A percentile compares a stretch with the other conserved stretches of the same genome.
Evolutionary conservation across 306 rosid genomes (phyloP).

Genomic region (Mimosa bimucronata): DNA sequence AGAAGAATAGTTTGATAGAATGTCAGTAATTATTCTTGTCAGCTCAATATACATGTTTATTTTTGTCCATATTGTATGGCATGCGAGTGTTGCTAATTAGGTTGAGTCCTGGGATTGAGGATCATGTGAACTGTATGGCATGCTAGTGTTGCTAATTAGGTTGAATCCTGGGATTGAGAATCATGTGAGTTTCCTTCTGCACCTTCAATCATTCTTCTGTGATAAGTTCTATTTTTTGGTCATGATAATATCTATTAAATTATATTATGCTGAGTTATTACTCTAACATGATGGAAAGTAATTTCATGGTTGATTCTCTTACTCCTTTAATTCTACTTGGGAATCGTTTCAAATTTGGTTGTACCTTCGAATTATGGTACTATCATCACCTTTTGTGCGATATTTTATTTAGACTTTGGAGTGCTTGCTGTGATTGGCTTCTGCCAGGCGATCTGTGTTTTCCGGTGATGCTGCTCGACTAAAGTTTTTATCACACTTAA

Average conservation of each 20-base stretch:
- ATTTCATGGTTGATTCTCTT: neutral
- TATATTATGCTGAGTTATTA: neutral
- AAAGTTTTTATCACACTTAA: conserved; percentile 52
- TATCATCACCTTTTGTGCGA: conserved; percentile 6
- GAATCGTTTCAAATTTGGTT: neutral
- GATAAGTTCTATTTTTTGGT: neutral
- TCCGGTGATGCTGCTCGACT: conserved; percentile 45
- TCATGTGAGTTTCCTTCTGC: neutral
- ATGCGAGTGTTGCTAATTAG: neutral
- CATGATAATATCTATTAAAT: neutral
- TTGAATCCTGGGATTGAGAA: too few relatives aligned
- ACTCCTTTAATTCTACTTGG: neutral
- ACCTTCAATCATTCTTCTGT: neutral
- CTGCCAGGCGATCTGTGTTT: conserved; percentile 53
- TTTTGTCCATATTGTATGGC: neutral
- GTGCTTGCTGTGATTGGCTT: conserved; percentile 56
- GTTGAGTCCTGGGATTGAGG: neutral
- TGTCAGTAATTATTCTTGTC: neutral
- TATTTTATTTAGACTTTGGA: conserved; percentile 48
- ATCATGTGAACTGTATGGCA: too few relatives aligned
- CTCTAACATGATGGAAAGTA: neutral
- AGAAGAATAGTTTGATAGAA: neutral
- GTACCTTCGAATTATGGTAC: neutral
- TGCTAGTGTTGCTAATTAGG: too few relatives aligned
- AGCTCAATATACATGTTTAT: neutral